These are phyloP conservation scores for Musa schizocarpa DNA, from an alignment of 176 grass and related monocot species.

Conservation along the genomic window DNA sequence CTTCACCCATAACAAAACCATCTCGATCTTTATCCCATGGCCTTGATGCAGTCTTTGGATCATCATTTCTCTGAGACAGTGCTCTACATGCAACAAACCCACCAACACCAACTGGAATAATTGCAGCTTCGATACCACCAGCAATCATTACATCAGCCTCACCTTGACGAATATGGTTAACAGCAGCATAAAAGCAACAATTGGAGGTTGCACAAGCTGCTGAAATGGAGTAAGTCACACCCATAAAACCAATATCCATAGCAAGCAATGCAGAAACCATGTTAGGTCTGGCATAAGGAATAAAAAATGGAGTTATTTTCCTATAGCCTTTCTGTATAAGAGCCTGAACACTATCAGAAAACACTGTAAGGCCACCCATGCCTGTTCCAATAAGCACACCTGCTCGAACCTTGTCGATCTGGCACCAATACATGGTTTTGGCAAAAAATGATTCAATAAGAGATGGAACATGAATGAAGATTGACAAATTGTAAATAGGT, in stretches of 20 bases:
- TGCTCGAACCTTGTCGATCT: slow-evolving; percentile 39
- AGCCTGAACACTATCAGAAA: slow-evolving; percentile 34
- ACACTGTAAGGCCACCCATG: slow-evolving; percentile 46
- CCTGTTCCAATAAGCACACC: too few species aligned
- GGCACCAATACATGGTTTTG: slow-evolving; percentile 1
- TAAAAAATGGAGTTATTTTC: slow-evolving; percentile 56
- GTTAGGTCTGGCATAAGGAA: slow-evolving; percentile 52
- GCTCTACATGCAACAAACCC: slow-evolving; percentile 69
- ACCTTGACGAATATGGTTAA: slow-evolving; percentile 52
- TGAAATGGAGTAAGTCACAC: slow-evolving; percentile 55
- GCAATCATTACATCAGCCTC: slow-evolving; percentile 57
- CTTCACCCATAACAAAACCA: slow-evolving; percentile 71
- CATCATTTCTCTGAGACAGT: slow-evolving; percentile 48
- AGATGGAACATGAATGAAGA: too few species aligned
- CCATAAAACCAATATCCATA: slow-evolving; percentile 60
- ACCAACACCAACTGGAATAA: slow-evolving; percentile 47
- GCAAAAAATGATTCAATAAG: too few species aligned
- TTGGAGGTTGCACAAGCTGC: slow-evolving; percentile 62
- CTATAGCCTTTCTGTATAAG: slow-evolving; percentile 45
- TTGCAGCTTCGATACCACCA: slow-evolving; percentile 56
- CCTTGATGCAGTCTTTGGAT: slow-evolving; percentile 47
- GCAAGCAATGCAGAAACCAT: slow-evolving; percentile 58
- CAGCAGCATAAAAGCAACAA: slow-evolving; percentile 52
- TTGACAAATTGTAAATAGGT: too few species aligned
- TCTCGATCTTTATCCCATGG: slow-evolving; percentile 58